Percentiles rank a stretch among this genome's conserved stretches.
These are phyloP conservation scores for Elsinoe perseae DNA, from an alignment of 2,329 filamentous ascomycete species.

Conservation along the genomic window DNA sequence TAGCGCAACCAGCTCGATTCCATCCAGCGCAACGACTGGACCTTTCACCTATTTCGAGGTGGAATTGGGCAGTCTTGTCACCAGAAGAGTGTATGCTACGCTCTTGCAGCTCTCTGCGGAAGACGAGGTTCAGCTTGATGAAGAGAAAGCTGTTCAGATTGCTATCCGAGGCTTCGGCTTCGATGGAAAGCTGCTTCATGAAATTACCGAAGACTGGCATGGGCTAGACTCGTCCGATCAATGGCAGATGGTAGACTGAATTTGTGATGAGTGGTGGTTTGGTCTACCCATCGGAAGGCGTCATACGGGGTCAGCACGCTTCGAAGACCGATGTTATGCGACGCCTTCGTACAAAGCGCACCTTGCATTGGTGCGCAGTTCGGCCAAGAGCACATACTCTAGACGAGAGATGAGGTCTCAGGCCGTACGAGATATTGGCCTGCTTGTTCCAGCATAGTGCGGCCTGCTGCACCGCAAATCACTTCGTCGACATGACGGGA, in stretches of 20 bases:
- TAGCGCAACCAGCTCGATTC: constrained; percentile 6
- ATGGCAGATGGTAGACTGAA: constrained; percentile 12
- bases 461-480: neutral
- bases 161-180: constrained; percentile 26
- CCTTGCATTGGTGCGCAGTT: too few species aligned
- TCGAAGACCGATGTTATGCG: neutral
- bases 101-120: constrained; percentile 20
- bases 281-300: neutral
- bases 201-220: neutral
- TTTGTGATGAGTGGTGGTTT: neutral
- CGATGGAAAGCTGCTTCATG: constrained; percentile 22
- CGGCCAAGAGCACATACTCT: too few species aligned
- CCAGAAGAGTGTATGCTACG: constrained; percentile 28
- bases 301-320: neutral
- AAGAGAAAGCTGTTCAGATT: constrained; percentile 15
- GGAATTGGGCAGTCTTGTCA: constrained; percentile 20
- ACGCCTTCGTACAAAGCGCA: neutral
- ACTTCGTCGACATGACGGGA: neutral
- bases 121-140: neutral
- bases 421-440: neutral
- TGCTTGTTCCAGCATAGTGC: constrained; percentile 1
- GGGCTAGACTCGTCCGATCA: neutral
- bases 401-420: neutral
- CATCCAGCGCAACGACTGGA: constrained; percentile 30
- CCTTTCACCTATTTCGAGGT: constrained; percentile 30